Conservation (phyloP, 352 stramenopile genomes). For the Sclerospora graminicola region DNA sequence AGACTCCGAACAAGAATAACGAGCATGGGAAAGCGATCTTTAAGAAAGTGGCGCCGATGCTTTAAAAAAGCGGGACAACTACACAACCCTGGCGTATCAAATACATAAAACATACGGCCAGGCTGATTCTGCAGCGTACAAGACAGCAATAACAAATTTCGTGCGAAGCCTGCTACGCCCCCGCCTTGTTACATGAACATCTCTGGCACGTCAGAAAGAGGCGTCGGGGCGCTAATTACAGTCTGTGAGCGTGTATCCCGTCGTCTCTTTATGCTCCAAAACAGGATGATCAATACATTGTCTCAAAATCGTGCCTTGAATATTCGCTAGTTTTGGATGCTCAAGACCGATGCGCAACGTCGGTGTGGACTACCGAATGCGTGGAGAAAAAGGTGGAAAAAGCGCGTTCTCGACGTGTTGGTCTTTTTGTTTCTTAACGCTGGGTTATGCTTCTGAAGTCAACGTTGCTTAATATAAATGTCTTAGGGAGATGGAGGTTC, state of each 20-base stretch:
- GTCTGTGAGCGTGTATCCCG: conserved; percentile 75
- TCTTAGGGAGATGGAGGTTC: too few species aligned
- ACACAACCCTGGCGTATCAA: conserved; percentile 82
- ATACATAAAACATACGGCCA: conserved; percentile 91
- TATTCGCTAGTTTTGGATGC: conserved; percentile 72
- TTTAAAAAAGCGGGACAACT: conserved; percentile 86
- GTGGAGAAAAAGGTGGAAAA: conserved; percentile 85
- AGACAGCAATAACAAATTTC: conserved; percentile 95
- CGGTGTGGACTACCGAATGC: conserved; percentile 54
- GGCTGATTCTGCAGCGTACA: conserved; percentile 73
- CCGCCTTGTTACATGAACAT: conserved; percentile 56
- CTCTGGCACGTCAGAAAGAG: conserved; percentile 70
- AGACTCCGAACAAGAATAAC: conserved; percentile 53
- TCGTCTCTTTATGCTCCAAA: conserved; percentile 80
- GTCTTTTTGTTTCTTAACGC: conserved; percentile 68
- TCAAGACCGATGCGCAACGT: conserved; percentile 58
- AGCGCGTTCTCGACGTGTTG: conserved; percentile 73
- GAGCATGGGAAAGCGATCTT: conserved; percentile 42
- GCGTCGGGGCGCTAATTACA: conserved; percentile 60
- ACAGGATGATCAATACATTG: conserved; percentile 84
- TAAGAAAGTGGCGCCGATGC: conserved; percentile 82
- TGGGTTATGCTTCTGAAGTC: too few species aligned
- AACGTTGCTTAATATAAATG: too few species aligned
- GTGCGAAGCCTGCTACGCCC: conserved; percentile 51
- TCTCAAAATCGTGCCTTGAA: conserved; percentile 81